phyloP scores from a whole-genome alignment of 192 early-diverging fungal genomes.

The Coemansia pectinata region DNA sequence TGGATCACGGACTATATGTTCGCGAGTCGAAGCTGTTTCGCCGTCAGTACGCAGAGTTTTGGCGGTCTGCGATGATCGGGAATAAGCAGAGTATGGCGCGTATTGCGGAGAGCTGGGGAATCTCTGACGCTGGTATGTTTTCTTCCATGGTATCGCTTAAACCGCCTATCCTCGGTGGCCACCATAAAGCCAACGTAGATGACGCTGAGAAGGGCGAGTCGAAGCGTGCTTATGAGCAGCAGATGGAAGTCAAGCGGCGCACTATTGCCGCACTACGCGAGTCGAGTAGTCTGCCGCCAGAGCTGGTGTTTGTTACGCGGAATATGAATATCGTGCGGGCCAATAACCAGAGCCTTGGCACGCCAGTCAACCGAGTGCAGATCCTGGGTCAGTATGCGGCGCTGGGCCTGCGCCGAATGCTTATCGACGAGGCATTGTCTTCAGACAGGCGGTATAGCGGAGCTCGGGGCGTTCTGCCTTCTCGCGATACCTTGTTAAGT shows the following conservation, averaged over 20 bases:
- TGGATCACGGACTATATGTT: slow-evolving; percentile 94
- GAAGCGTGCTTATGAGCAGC: slow-evolving; percentile 68
- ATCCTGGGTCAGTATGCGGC: slow-evolving; percentile 81
- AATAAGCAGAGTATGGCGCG: slow-evolving; percentile 63
- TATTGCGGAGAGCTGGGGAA: slow-evolving; percentile 75
- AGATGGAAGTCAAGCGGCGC: slow-evolving; percentile 73
- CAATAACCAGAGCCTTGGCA: slow-evolving; percentile 83
- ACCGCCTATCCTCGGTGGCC: slow-evolving; percentile 18
- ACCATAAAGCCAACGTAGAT: not conserved
- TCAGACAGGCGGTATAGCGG: slow-evolving; percentile 14
- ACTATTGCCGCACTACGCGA: slow-evolving; percentile 71
- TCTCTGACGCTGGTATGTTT: slow-evolving; percentile 44
- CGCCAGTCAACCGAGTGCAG: slow-evolving; percentile 86
- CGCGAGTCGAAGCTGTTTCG: slow-evolving; percentile 69
- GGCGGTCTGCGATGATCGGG: slow-evolving; percentile 77
- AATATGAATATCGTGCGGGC: slow-evolving; percentile 86
- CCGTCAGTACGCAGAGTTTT: slow-evolving; percentile 79
- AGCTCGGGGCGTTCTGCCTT: slow-evolving; percentile 11
- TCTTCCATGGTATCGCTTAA: slow-evolving; percentile 49
- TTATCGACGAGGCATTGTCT: slow-evolving; percentile 35
- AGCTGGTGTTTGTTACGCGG: slow-evolving; percentile 85
- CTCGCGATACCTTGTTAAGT: slow-evolving; percentile 19
- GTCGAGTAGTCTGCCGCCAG: slow-evolving; percentile 74
- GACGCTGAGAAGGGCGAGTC: not conserved
- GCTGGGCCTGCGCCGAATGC: slow-evolving; percentile 56